Base-by-base conservation (phyloP, 805 yeast genomes). In the Tetrapisispora namnaoensis region DNA sequence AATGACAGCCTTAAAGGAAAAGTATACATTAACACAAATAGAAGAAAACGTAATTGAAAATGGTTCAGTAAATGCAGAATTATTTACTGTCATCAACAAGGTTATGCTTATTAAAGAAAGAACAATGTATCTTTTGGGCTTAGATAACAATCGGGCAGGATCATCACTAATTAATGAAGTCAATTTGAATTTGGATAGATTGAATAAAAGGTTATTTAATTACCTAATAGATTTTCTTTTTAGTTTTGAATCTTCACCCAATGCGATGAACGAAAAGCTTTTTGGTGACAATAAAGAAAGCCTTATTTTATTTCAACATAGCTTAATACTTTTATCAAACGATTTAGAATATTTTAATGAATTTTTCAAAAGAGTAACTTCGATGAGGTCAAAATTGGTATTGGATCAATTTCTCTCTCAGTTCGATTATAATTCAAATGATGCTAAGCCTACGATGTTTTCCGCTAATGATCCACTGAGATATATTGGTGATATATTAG, bases 401-500 rank as follows among this genome's bases (percentile, higher is more conserved):
- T 67, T 78, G 5, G 83, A 80, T 45, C 95, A 88, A 39, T 88
- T 90, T 57, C 58, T 79, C 38, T 67, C 66, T 24, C 89, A 82
- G 58, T 68, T 80, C 38, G 71, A 67, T 55, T 54, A 62, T 8
- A 61, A 60, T 17, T 48, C 61, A 2, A 55, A 51, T 16, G 54
- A 57, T 17, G 55, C 64, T 20, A 67, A 68, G 48, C 85, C 89
- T 0, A 71, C 87, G 21, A 74, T 79, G 30, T 67, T 83, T 41
- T 77, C 83, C 9, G 82, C 86, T 0, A 84, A 84, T 62, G 96
- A 91, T 61, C 86, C 96, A 1, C 71, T 81, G 24, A 72, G 96
- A 48, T 90, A 82, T 54, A 71, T 87, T 17, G 95, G 97, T 24
- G 96, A 89, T 61, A 74, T 93, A 32, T 69, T 93, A 37, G 98